Evolutionary conservation across 257 asterid genomes (phyloP), one percentile per base, ranked within the genome.

Genomic region (Penstemon newberryi): DNA sequence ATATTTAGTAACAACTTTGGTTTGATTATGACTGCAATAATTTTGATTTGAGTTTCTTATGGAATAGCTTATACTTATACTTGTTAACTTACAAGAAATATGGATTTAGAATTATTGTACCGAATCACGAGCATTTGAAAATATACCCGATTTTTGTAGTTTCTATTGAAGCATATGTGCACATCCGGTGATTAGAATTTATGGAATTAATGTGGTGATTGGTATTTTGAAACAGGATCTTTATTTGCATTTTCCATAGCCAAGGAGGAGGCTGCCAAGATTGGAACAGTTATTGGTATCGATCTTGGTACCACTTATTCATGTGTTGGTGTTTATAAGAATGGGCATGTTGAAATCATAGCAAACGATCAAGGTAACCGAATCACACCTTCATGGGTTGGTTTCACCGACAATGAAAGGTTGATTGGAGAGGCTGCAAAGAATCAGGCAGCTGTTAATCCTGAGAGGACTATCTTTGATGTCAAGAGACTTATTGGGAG

Each of bases 321-420:
- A 3, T 89, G 96, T 76, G 96, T 89, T 73, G 96, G 93, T 70
- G 96, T 88, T 47, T 88, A 84, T 80, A 88, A 86, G 50, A 84
- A 84, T 56, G 93, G 93, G 4, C 87, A 81, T 69, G 91, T 89
- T 65, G 94, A 86, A 70, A 83, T 86, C 47, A 86, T 89, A 86
- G 90, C 90, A 1, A 88, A 88, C 11, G 96, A 88, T 62, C 92
- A 86, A 74, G 96, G 92, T 63, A 88, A 88, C 79, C 87, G 96
- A 5, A 86, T 86, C 65, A 89, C 91, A 63, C 96, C 96, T 12
- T 89, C 94, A 0, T 86, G 94, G 96, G 96, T 86, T 41, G 91
- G 73, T 37, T 89, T 89, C 84, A 84, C 94, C 13, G 87, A 86
- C 37, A 47, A 49, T 6, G 94, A 89, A 77, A 81, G 96, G 76